These are phyloP conservation scores for Erysiphe pulchra DNA, from an alignment of 2,329 filamentous ascomycete species.

Conservation along the genomic window DNA sequence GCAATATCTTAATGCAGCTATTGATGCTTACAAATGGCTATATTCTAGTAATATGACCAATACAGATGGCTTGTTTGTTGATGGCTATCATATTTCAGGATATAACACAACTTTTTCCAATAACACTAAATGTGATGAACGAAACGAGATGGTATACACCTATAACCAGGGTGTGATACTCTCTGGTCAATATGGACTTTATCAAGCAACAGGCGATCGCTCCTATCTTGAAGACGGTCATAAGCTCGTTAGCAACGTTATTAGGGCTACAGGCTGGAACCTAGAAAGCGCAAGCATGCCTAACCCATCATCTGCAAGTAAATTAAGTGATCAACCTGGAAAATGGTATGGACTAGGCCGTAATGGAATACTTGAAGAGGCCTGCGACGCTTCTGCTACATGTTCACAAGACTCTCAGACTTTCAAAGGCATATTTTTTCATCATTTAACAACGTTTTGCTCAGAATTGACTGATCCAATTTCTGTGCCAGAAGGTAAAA, in stretches of 20 bases:
- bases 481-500: constrained; percentile 4
- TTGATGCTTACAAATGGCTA: constrained; percentile 64
- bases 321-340: too few relatives aligned
- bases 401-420: constrained; percentile 72
- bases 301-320: constrained; percentile 1
- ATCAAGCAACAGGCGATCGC: constrained; percentile 46
- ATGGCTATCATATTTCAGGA: constrained; percentile 66
- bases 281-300: constrained; percentile 14
- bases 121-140: constrained; percentile 49
- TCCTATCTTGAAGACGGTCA: constrained; percentile 60
- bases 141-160: constrained; percentile 77
- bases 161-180: constrained; percentile 89
- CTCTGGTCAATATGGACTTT: constrained; percentile 57
- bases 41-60: constrained; percentile 60
- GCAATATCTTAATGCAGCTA: constrained; percentile 43
- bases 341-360: constrained; percentile 53
- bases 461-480: constrained; percentile 24
- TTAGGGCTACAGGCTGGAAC: constrained; percentile 55
- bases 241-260: constrained; percentile 44
- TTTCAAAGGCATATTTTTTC: constrained; percentile 90
- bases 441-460: constrained; percentile 65
- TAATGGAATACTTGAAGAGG: constrained; percentile 59
- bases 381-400: constrained; percentile 45
- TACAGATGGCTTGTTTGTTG: constrained; percentile 44
- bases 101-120: constrained; percentile 26